Evolutionary conservation across 2,329 filamentous ascomycete species (phyloP).

Genomic region (Diplodia mutila): DNA sequence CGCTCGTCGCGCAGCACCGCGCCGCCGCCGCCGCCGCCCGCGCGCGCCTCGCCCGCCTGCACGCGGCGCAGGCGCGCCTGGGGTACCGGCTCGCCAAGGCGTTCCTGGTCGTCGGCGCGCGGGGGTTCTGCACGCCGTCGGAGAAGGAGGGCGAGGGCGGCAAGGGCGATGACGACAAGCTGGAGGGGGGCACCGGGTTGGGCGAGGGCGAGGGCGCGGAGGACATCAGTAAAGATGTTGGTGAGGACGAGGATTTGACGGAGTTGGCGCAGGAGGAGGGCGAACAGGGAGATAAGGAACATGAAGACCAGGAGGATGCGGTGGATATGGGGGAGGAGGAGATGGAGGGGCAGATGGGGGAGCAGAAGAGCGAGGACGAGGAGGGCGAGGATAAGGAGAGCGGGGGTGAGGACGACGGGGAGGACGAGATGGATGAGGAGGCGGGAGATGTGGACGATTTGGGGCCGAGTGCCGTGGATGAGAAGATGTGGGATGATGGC

Average conservation of each 20-base stretch:
- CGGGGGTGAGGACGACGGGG: conserved; percentile 55
- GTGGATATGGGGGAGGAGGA: conserved; percentile 93
- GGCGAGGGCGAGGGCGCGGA: conserved; percentile 94
- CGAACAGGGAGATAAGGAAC: conserved; percentile 80
- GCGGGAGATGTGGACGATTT: conserved; percentile 88
- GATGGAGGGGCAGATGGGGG: conserved; percentile 72
- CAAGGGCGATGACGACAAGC: conserved; percentile 72
- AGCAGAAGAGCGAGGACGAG: conserved; percentile 59
- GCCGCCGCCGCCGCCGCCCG: conserved; percentile 64
- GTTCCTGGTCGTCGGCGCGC: conserved; percentile 76
- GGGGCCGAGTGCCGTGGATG: conserved; percentile 87
- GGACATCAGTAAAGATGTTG: conserved; percentile 96
- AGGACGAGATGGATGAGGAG: conserved; percentile 82
- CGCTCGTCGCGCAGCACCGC: conserved; percentile 76
- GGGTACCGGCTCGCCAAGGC: conserved; percentile 74
- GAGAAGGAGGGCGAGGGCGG: conserved; percentile 69
- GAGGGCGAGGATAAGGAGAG: conserved; percentile 56
- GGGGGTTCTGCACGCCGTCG: conserved; percentile 89
- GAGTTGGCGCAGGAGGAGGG: conserved; percentile 76
- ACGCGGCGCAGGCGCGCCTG: conserved; percentile 73
- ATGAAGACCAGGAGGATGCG: no score
- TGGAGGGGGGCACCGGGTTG: conserved; percentile 89
- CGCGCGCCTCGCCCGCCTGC: conserved; percentile 63
- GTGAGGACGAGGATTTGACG: conserved; percentile 88
- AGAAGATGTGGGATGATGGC: conserved; percentile 97